Evolutionary conservation across 768 basidiomycete species (phyloP).

Genomic region (Mycena filopes): DNA sequence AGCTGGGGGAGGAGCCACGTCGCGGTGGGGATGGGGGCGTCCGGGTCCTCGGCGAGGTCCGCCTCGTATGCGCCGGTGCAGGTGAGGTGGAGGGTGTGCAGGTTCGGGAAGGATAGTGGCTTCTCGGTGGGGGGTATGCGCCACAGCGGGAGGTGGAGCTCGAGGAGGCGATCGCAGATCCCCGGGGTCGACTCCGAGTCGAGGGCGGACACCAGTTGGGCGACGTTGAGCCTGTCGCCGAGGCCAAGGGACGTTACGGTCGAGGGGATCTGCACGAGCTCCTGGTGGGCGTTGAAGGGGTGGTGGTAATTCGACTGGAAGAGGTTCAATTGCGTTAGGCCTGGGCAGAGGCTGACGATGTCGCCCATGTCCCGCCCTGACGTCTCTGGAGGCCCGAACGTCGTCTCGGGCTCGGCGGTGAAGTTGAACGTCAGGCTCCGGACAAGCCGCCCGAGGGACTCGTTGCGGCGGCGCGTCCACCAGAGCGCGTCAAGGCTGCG

Average conservation of each 20-base stretch:
- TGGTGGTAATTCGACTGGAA: background rate
- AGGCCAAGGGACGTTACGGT: background rate
- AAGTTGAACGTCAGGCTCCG: background rate
- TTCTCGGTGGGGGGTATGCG: background rate
- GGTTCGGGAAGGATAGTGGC: background rate
- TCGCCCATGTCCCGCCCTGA: background rate
- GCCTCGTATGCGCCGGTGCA: background rate
- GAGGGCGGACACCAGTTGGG: background rate
- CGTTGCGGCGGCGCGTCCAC: background rate
- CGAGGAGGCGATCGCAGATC: background rate
- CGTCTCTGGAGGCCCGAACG: background rate
- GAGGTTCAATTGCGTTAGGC: background rate
- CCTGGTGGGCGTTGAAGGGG: background rate
- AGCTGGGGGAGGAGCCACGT: constrained; percentile 10
- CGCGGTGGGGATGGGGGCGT: background rate
- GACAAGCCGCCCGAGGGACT: background rate
- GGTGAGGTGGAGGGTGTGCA: constrained; percentile 1
- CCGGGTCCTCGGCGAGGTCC: background rate
- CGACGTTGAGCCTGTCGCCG: background rate
- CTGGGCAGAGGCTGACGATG: background rate
- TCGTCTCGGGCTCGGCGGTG: too few relatives aligned
- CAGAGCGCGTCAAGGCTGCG: background rate
- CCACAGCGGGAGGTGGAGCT: background rate
- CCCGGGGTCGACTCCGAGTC: too few relatives aligned
- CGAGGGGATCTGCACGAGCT: background rate